Percentiles rank a stretch among this genome's conserved stretches.
These are phyloP conservation scores for Apiospora hydei DNA, from an alignment of 2,329 filamentous ascomycete species.

Conservation along the genomic window DNA sequence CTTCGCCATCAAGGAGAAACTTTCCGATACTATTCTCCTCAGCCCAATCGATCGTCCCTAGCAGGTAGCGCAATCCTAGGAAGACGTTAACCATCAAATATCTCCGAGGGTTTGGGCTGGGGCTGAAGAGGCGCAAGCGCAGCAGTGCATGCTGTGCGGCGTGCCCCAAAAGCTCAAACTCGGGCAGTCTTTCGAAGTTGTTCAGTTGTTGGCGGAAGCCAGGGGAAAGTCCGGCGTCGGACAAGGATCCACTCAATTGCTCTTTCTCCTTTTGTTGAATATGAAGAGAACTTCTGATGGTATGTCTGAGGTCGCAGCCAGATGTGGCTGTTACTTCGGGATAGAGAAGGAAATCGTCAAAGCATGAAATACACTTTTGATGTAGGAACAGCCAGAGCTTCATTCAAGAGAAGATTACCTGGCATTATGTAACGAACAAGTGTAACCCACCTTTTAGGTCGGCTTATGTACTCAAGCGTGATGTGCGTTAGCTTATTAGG, in stretches of 20 bases:
- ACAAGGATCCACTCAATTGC: background rate
- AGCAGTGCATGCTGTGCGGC: background rate
- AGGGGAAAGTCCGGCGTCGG: conserved; percentile 23
- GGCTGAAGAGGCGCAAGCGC: conserved; percentile 15
- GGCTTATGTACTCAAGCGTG: too few relatives aligned
- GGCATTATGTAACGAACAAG: conserved; percentile 3
- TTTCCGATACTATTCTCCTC: background rate
- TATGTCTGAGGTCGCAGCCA: background rate
- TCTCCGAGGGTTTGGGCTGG: background rate
- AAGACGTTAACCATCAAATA: conserved; percentile 5
- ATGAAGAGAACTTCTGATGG: too few relatives aligned
- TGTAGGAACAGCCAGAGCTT: background rate
- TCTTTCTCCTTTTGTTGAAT: background rate
- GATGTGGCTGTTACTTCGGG: background rate
- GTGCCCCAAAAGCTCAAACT: conserved; percentile 4
- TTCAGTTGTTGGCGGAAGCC: background rate
- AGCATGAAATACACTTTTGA: background rate
- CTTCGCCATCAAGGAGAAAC: background rate
- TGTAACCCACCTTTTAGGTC: background rate
- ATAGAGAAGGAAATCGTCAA: background rate
- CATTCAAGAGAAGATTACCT: background rate
- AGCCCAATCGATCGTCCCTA: conserved; percentile 2
- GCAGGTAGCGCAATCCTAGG: background rate
- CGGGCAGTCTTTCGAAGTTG: background rate
- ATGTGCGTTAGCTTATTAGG: conserved; percentile 6